These are phyloP conservation scores for Neohortaea acidophila DNA, from an alignment of 495 filamentous ascomycete genomes.

Conservation along the genomic window DNA sequence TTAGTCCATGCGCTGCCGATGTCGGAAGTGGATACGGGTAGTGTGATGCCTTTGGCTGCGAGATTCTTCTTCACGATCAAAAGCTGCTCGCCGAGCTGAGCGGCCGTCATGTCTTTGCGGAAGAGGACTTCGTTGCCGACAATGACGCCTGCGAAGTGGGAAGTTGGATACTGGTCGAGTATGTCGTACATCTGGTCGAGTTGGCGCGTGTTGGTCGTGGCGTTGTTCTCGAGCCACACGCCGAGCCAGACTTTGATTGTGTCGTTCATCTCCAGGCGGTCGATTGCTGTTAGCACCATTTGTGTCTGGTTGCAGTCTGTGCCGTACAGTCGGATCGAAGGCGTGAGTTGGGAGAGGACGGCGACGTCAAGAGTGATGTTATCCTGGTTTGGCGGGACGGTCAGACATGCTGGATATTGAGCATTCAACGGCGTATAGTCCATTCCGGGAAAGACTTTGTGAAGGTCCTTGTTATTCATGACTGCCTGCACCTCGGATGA, in stretches of 20 bases:
- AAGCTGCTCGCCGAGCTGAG: conserved; percentile 50
- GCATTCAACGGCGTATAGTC: conserved; percentile 89
- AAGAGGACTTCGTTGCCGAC: conserved; percentile 92
- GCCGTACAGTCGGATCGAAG: conserved; percentile 79
- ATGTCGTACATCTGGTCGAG: conserved; percentile 67
- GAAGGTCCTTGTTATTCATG: conserved; percentile 62
- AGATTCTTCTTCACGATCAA: conserved; percentile 54
- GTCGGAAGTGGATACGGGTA: conserved; percentile 79
- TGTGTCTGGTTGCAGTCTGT: conserved; percentile 97
- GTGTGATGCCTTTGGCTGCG: conserved; percentile 43
- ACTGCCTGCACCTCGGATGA: conserved; percentile 67
- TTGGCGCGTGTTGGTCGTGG: conserved; percentile 69
- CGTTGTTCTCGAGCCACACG: conserved; percentile 81
- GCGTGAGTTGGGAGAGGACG: conserved; percentile 79
- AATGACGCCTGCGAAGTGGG: conserved; percentile 66
- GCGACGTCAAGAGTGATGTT: conserved; percentile 88
- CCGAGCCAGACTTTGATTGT: conserved; percentile 84
- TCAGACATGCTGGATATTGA: conserved; percentile 75
- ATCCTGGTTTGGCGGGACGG: conserved; percentile 70
- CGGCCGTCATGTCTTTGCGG: conserved; percentile 53
- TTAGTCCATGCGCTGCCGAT: conserved; percentile 78
- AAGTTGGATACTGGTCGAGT: conserved; percentile 45
- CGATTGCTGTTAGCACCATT: conserved; percentile 76
- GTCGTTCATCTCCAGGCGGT: conserved; percentile 52
- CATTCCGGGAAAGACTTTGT: conserved; percentile 92